A percentile compares a stretch with the other conserved stretches of the same genome.
Conservation (phyloP, 2,329 filamentous ascomycete species). For the Truncatella angustata region DNA sequence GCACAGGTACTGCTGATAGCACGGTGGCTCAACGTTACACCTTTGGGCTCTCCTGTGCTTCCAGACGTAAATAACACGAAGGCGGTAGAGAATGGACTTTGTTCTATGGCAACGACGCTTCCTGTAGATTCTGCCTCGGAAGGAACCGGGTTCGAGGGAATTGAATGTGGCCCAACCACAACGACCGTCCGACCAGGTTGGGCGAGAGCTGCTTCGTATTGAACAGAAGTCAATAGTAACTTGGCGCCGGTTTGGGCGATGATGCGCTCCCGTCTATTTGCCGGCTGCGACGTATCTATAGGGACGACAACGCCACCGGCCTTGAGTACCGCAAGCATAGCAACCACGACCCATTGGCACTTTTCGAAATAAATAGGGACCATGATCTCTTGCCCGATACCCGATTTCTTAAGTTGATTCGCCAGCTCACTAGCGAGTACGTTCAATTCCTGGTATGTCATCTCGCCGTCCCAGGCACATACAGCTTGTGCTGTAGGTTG, state of each 20-base stretch:
- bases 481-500: neutral
- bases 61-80: slow-evolving; percentile 9
- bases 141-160: too few relatives aligned
- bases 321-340: slow-evolving; percentile 31
- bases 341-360: slow-evolving; percentile 32
- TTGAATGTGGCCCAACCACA: too few relatives aligned
- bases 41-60: slow-evolving; percentile 11
- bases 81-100: neutral
- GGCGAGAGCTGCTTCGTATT: neutral
- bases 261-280: slow-evolving; percentile 17
- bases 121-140: neutral
- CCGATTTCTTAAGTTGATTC: slow-evolving; percentile 25
- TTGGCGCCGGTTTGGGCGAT: slow-evolving; percentile 11
- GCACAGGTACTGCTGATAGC: neutral
- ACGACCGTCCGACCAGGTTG: neutral
- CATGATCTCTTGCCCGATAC: slow-evolving; percentile 26
- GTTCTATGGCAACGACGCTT: neutral
- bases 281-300: slow-evolving; percentile 34
- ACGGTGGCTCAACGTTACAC: slow-evolving; percentile 1
- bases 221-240: neutral
- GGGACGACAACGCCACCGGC: slow-evolving; percentile 34
- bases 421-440: slow-evolving; percentile 20
- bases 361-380: slow-evolving; percentile 34
- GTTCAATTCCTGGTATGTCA: slow-evolving; percentile 12
- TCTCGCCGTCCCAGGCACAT: slow-evolving; percentile 1